phyloP scores from a whole-genome alignment of 768 basidiomycete genomes.

The Tricholoma sp. region DNA sequence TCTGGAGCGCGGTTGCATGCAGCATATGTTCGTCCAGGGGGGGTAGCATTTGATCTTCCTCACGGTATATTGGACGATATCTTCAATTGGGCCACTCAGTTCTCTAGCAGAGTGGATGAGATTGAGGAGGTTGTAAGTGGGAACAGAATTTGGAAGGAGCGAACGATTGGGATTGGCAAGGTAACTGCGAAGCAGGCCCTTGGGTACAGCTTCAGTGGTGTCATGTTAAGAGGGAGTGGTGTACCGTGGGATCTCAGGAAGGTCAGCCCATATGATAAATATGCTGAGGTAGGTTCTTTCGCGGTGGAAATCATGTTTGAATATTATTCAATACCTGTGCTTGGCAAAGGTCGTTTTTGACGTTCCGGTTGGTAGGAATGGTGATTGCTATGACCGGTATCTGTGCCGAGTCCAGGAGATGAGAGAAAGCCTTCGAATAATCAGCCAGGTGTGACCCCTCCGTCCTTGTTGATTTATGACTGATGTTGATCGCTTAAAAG shows the following conservation, averaged over 20 bases:
- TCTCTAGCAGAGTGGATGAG: conserved; percentile 86
- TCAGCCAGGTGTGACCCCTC: conserved; percentile 50
- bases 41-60: conserved; percentile 95
- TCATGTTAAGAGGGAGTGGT: conserved; percentile 94
- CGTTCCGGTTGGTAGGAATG: conserved; percentile 92
- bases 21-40: conserved; percentile 97
- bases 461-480: neutral
- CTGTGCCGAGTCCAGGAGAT: conserved; percentile 98
- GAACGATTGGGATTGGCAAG: conserved; percentile 84
- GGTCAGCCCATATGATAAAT: conserved; percentile 92
- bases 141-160: conserved; percentile 97
- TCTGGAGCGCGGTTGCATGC: conserved; percentile 96
- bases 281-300: conserved; percentile 61
- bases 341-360: conserved; percentile 86
- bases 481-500: conserved; percentile 29
- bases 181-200: conserved; percentile 92
- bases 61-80: conserved; percentile 99
- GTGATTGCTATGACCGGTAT: conserved; percentile 98
- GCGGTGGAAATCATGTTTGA: neutral
- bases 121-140: conserved; percentile 97
- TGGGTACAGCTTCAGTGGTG: conserved; percentile 92
- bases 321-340: neutral
- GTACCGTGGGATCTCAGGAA: conserved; percentile 94
- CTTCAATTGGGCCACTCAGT: conserved; percentile 97
- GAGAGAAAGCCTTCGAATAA: conserved; percentile 89